Evolutionary conservation across 305 asterid species (phyloP).

Genomic region (Fraxinus floribunda): DNA sequence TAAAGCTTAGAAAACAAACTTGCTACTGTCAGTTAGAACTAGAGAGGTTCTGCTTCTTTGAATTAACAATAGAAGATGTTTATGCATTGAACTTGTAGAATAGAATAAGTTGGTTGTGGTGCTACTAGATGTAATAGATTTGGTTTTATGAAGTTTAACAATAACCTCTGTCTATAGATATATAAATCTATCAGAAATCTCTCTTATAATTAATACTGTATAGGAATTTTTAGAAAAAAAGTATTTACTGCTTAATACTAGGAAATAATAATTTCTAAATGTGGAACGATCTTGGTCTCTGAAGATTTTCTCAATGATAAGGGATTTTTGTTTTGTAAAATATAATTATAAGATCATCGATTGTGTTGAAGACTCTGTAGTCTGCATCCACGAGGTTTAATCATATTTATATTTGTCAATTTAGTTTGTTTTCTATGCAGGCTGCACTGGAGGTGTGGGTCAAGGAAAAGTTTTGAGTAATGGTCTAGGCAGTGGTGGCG

Average conservation of each 20-base stretch:
- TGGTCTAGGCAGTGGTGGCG: slow-evolving; percentile 94
- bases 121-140: neutral
- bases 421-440: slow-evolving; percentile 47
- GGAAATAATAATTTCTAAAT: neutral
- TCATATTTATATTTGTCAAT: slow-evolving; percentile 16
- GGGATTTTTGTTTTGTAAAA: neutral
- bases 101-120: neutral
- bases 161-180: neutral
- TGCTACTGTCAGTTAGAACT: neutral
- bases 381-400: slow-evolving; percentile 1
- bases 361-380: slow-evolving; percentile 8
- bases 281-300: neutral
- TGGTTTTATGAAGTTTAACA: neutral
- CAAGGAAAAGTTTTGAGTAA: slow-evolving; percentile 58
- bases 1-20: neutral
- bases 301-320: neutral
- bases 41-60: neutral
- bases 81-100: neutral
- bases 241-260: neutral
- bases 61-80: neutral
- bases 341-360: neutral
- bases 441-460: slow-evolving; percentile 92
- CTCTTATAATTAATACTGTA: neutral
- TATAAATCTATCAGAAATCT: neutral
- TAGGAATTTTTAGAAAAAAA: neutral